Percentiles rank a stretch among this genome's conserved stretches.
Evolutionary conservation across 306 rosid species (phyloP).

Genomic region (Hippophae gyantsensis): DNA sequence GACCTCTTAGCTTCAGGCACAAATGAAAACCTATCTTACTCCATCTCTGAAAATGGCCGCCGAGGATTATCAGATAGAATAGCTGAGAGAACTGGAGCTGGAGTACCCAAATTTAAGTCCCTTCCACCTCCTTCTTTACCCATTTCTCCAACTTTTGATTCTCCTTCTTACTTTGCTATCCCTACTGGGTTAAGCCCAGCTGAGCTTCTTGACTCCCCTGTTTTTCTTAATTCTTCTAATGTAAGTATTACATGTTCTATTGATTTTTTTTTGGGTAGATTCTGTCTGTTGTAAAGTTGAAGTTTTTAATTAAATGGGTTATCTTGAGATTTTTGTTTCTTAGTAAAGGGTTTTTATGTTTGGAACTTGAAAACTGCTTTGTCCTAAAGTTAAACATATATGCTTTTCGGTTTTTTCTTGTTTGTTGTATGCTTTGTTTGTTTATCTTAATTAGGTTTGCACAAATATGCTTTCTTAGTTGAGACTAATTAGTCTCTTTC

Average conservation of each 20-base stretch:
- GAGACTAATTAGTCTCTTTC: slow-evolving; percentile 4
- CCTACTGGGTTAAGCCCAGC: slow-evolving; percentile 72
- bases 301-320: no score
- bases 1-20: slow-evolving; percentile 48
- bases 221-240: slow-evolving; percentile 49
- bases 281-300: no score
- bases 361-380: no score
- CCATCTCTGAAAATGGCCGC: slow-evolving; percentile 1
- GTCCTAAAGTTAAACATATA: no score
- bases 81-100: slow-evolving; percentile 39
- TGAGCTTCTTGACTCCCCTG: slow-evolving; percentile 90
- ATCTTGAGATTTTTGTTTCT: no score
- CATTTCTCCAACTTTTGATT: slow-evolving; percentile 58
- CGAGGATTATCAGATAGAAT: slow-evolving; percentile 42
- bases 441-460: neutral
- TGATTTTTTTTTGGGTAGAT: neutral
- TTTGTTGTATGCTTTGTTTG: neutral
- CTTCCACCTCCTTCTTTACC: slow-evolving; percentile 77
- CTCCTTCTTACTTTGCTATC: slow-evolving; percentile 65
- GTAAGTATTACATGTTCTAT: slow-evolving; percentile 27
- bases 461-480: neutral
- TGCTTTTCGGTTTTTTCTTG: no score
- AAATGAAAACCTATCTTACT: slow-evolving; percentile 7
- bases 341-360: no score
- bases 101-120: slow-evolving; percentile 75